Conservation (phyloP, 1,284 basidiomycete species). For the Grifola frondosa region DNA sequence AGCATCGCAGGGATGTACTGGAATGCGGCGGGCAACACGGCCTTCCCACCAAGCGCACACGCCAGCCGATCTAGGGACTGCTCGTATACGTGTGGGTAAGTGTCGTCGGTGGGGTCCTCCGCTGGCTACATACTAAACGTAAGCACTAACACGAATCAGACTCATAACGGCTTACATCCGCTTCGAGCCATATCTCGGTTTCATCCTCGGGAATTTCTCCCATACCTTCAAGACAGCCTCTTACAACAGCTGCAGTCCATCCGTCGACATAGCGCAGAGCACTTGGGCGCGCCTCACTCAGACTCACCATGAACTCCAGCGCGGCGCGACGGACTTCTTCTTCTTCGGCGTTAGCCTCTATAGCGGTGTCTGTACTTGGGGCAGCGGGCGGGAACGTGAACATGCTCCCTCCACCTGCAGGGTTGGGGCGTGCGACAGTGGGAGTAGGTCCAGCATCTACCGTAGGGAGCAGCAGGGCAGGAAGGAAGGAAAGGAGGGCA, state of each 20-base stretch:
- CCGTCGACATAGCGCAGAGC: conserved; percentile 68
- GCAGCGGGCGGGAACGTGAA: conserved; percentile 57
- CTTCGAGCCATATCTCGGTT: conserved; percentile 64
- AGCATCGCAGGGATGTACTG: conserved; percentile 80
- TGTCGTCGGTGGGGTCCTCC: conserved; percentile 70
- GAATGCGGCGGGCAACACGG: conserved; percentile 73
- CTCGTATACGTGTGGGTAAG: conserved; percentile 73
- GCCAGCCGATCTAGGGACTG: conserved; percentile 77
- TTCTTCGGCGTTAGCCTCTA: conserved; percentile 43
- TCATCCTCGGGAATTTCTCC: conserved; percentile 67
- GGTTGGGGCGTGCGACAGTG: conserved; percentile 66
- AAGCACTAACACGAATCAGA: background rate
- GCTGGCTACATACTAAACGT: conserved; percentile 46
- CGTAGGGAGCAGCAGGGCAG: conserved; percentile 58
- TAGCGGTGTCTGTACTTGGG: conserved; percentile 20
- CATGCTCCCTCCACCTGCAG: conserved; percentile 34
- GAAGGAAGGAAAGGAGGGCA: conserved; percentile 64
- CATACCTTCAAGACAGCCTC: conserved; percentile 79
- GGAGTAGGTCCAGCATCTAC: conserved; percentile 74
- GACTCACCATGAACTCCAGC: conserved; percentile 75
- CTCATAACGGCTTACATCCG: conserved; percentile 54
- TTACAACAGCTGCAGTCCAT: conserved; percentile 67
- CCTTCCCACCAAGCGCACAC: conserved; percentile 69
- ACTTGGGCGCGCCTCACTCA: conserved; percentile 63
- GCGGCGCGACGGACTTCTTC: conserved; percentile 63